Evolutionary conservation across 306 rosid genomes (phyloP).

Genomic region (Trifolium pratense): DNA sequence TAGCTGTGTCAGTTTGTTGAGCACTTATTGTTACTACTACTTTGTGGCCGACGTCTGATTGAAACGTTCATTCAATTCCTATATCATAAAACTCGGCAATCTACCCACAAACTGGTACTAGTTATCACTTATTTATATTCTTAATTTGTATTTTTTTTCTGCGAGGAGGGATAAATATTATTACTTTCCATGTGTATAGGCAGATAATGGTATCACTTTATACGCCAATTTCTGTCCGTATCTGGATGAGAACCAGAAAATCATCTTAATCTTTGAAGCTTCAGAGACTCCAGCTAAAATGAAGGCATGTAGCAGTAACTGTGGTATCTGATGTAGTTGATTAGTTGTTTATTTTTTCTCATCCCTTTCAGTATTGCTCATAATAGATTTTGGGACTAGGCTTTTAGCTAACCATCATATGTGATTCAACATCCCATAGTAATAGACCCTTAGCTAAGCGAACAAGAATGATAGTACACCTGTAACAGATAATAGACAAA

Average conservation of each 20-base stretch:
- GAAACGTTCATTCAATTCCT: constrained; percentile 20
- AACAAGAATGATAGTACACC: too few relatives aligned
- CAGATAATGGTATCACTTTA: background rate
- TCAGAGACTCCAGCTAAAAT: background rate
- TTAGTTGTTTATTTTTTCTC: background rate
- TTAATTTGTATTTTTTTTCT: background rate
- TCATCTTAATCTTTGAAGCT: background rate
- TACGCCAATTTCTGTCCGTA: background rate
- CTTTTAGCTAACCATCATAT: too few relatives aligned
- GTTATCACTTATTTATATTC: constrained; percentile 12
- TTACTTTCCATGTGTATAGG: background rate
- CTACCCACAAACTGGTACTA: constrained; percentile 16
- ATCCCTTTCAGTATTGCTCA: background rate
- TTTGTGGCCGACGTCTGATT: constrained; percentile 7
- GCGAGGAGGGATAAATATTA: background rate
- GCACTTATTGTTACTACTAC: constrained; percentile 7
- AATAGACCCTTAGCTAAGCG: too few relatives aligned
- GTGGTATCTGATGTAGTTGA: background rate
- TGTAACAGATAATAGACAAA: too few relatives aligned
- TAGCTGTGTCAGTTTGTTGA: constrained; percentile 56
- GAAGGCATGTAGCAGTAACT: background rate
- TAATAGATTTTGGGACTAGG: background rate
- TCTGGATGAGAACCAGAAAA: background rate
- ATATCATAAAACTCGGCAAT: constrained; percentile 1
- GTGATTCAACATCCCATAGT: too few relatives aligned